Evolutionary conservation across 2,329 filamentous ascomycete species (phyloP).

Genomic region (Calycina herbarum): DNA sequence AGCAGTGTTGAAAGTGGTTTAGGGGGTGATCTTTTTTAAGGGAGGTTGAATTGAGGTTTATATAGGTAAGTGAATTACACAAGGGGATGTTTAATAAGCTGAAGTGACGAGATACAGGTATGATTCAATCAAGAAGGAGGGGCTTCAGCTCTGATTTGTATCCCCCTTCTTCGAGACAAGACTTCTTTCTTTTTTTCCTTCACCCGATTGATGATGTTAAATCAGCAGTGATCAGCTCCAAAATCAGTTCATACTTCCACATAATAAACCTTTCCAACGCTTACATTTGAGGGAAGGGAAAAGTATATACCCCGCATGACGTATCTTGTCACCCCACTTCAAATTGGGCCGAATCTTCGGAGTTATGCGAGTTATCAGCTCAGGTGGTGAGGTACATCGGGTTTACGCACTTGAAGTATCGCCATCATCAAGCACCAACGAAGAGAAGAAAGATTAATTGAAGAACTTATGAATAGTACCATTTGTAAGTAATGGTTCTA

Average conservation of each 20-base stretch:
- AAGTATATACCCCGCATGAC: slow-evolving; percentile 1
- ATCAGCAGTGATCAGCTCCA: background rate
- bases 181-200: background rate
- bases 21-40: no score
- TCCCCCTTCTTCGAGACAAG: background rate
- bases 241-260: background rate
- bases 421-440: background rate
- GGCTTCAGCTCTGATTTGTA: background rate
- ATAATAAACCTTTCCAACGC: background rate
- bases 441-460: background rate
- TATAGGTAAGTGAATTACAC: background rate
- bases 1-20: no score
- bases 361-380: background rate
- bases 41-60: no score
- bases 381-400: background rate
- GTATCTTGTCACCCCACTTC: background rate
- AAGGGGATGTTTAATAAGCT: background rate
- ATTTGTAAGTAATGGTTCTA: slow-evolving; percentile 9
- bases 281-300: background rate
- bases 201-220: background rate
- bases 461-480: slow-evolving; percentile 8
- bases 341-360: background rate
- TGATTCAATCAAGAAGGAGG: background rate
- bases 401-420: background rate
- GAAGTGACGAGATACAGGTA: background rate